Evolutionary conservation across 306 rosid species (phyloP).

Genomic region (Lathyrus aphaca): DNA sequence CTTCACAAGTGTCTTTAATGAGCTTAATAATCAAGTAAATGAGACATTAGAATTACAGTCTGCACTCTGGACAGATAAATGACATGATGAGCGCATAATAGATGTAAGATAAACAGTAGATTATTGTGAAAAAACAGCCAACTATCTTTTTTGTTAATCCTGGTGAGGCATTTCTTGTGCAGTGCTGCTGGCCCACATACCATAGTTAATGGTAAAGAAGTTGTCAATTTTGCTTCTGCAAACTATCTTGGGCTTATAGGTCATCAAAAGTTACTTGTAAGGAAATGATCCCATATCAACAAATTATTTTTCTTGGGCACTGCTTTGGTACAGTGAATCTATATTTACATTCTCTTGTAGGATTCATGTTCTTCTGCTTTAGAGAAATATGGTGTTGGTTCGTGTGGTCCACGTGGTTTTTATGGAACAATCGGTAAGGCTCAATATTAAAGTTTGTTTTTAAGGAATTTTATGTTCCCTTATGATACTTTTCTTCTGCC

Average conservation of each 20-base stretch:
- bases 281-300: slow-evolving; percentile 39
- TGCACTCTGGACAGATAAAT: slow-evolving; percentile 15
- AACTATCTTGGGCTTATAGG: slow-evolving; percentile 95
- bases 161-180: slow-evolving; percentile 48
- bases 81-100: neutral
- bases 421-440: slow-evolving; percentile 92
- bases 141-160: slow-evolving; percentile 7
- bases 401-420: slow-evolving; percentile 99
- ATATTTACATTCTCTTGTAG: slow-evolving; percentile 54
- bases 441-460: slow-evolving; percentile 35
- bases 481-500: slow-evolving; percentile 37
- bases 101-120: slow-evolving; percentile 13
- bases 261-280: slow-evolving; percentile 81
- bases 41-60: slow-evolving; percentile 9
- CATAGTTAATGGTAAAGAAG: slow-evolving; percentile 78
- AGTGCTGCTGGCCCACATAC: slow-evolving; percentile 98
- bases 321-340: slow-evolving; percentile 23
- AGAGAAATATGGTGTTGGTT: slow-evolving; percentile 98
- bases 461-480: slow-evolving; percentile 15
- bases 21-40: slow-evolving; percentile 27
- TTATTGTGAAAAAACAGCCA: slow-evolving; percentile 18
- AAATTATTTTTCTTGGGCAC: neutral
- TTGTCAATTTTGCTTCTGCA: slow-evolving; percentile 95
- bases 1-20: neutral
- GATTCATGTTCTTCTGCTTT: slow-evolving; percentile 89